phyloP scores from a whole-genome alignment of 108 stramenopile species.

The Conticribra guillardii region DNA sequence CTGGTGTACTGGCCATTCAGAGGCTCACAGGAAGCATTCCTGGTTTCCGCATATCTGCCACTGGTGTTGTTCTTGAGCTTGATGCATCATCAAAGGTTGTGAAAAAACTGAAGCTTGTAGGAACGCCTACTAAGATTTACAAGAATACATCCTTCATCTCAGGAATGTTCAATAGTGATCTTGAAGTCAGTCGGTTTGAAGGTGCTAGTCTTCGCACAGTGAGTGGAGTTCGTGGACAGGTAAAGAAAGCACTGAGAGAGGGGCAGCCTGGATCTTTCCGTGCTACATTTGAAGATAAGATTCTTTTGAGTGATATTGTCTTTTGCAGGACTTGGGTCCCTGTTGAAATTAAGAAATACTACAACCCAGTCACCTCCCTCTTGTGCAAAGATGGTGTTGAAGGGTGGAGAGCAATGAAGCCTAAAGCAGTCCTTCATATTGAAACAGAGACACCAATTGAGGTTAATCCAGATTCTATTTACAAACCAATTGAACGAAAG shows the following conservation, averaged over 20 bases:
- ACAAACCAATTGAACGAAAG: slow-evolving; percentile 95
- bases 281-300: slow-evolving; percentile 99
- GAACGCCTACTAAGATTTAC: slow-evolving; percentile 95
- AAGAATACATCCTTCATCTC: slow-evolving; percentile 97
- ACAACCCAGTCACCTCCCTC: slow-evolving; percentile 95
- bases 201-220: slow-evolving; percentile 96
- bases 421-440: slow-evolving; percentile 90
- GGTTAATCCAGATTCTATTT: slow-evolving; percentile 95
- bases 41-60: slow-evolving; percentile 94
- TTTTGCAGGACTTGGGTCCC: slow-evolving; percentile 99
- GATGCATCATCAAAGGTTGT: slow-evolving; percentile 93
- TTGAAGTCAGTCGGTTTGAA: slow-evolving; percentile 95
- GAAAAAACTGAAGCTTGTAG: slow-evolving; percentile 99
- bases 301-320: slow-evolving; percentile 95
- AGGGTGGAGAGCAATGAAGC: slow-evolving; percentile 91
- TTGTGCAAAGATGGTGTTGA: slow-evolving; percentile 58
- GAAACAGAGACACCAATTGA: slow-evolving; percentile 91
- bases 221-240: slow-evolving; percentile 94
- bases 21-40: slow-evolving; percentile 65
- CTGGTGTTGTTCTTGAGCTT: slow-evolving; percentile 93
- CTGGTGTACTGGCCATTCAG: slow-evolving; percentile 95
- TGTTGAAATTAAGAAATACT: slow-evolving; percentile 92
- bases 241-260: slow-evolving; percentile 94
- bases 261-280: slow-evolving; percentile 93
- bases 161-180: slow-evolving; percentile 99